Base-by-base conservation (phyloP, 2,329 filamentous ascomycete species). In the Coniochaeta sp. region DNA sequence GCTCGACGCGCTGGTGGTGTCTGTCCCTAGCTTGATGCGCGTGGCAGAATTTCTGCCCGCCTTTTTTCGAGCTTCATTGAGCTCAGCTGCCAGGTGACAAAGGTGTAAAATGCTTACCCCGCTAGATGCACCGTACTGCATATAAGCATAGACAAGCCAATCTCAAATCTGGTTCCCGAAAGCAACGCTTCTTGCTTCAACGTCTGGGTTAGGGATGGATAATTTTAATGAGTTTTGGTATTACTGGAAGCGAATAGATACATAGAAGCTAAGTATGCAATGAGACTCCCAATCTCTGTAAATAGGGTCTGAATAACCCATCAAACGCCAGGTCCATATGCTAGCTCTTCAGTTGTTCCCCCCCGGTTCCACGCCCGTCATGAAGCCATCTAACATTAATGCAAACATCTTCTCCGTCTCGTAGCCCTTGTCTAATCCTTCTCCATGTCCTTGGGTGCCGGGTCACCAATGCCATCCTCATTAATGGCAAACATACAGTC, bases 401-500 rank as follows among this genome's bases (percentile, higher is more conserved):
- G 26, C 47, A 17, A 28, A 31, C 28, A 22, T 19, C 59, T 54
- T 24, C 24, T 22, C 50, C 31, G 54, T 47, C 19, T 1, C 2
- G 11, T 14, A 47, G 11, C 56, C 61, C 34, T 16, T 44, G 59
- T 62, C 58, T 47, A 47, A 50, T 66, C 63, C 60, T 67, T 66
- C 9, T 70, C 89, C 71, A 98, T 93, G 72, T 99, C 95, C 80
- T 99, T 99, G 54, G 95, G 93, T 62, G 89, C 90, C 52, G 95
- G 95, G 72, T 99, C 95, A 31, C 91, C 91, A 70, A 99, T 99
- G 50, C 95, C 95, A 72, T 97, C 92, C 75, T 98, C 96, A 61
- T 91, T 91, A 72, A 99, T 99, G 55, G 95, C 93, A 76, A 99
- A 99, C 67, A 98, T 77, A 71, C 91, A 96, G 74, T 99, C 96